Evolutionary conservation across 805 yeast species (phyloP), one percentile per base, ranked within the genome.

Genomic region (Zygoascus bituminiphila): DNA sequence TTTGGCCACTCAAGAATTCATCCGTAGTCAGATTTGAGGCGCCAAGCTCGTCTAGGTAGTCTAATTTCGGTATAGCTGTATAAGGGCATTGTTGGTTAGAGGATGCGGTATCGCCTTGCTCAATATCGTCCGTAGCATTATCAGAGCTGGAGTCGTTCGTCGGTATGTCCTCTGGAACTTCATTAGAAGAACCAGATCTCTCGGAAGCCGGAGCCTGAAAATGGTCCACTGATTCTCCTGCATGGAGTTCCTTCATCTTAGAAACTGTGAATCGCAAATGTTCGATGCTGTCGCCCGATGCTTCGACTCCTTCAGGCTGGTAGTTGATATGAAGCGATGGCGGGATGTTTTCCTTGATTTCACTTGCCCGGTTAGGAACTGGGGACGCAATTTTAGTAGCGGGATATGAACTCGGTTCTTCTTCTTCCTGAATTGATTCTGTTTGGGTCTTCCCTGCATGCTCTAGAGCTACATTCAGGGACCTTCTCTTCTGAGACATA

Each of bases 401-500:
- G 14, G 12, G 12, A 10, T 12, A 29, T 29, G 35, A 14, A 29
- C 12, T 29, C 10, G 40, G 23, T 15, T 37, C 40, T 14, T 19
- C 40, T 19, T 37, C 23, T 7, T 29, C 33, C 9, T 29, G 33
- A n/a, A 17, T 19, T 4, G 19, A n/a, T 10, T 44, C 33, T 3
- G 33, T 10, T 42, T 31, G 23, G 22, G 25, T 17, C 8, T 19
- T 42, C 22, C 48, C 33, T 23, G 38, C 49, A 48, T 45, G 50
- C 35, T 55, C 57, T 23, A 55, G 42, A 9, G 53, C 55, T 22
- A 50, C 41, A 21, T 47, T 50, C 31, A 55, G 43, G 10, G 51
- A 45, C 12, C 58, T 49, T n/a, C 58, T 49, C 24, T 48, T 41
- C 43, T 53, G 55, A 6, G 58, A 55, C 42, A 55, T 45, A 10